Base-by-base conservation (phyloP, 257 asterid species). In the Solanum megistacrolobum region DNA sequence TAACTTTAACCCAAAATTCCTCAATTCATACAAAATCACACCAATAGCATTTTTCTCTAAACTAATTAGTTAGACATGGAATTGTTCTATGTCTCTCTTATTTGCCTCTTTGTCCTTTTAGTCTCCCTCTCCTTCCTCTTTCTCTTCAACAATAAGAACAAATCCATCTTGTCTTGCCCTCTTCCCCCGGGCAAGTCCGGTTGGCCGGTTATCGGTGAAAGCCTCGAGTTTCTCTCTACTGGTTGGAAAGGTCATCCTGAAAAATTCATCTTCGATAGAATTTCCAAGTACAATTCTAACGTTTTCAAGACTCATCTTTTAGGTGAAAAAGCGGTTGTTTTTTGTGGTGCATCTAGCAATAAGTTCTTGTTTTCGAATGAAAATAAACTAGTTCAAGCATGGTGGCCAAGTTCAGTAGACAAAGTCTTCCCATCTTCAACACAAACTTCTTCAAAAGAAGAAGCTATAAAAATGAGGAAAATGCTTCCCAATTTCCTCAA, bases 221-320 rank as follows among this genome's bases (percentile, higher is more conserved):
- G 93, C 90, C 90, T 90, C 14, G 93, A 90, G 68, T 94, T 92
- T 87, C 93, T 94, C 76, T 92, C 95, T 1, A 81, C 91, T 1
- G 94, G 94, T 38, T 89, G 95, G 93, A 93, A 94, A 38, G 96
- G 94, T 27, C 91, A 92, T 21, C 95, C 94, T 2, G 95, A 92
- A 35, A 94, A 90, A 41, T 94, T 92, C 89, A 89, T 94, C 2
- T 93, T 92, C 35, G 94, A 92, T 25, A 88, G 95, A 12, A 92
- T 92, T 75, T 52, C 92, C 0, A 92, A 90, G 13, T 92, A 92
- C 89, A 86, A 91, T 1, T 88, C 95, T 18, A n/a, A 23, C 1
- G 88, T 92, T 25, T 94, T 94, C 41, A 88, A 78, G 29, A 90
- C 95, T 4, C 94, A 92, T 65, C 90, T 94, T 23, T 60, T 94